Base-by-base conservation (phyloP, 139 green algal species). In the Choricystis sp. region DNA sequence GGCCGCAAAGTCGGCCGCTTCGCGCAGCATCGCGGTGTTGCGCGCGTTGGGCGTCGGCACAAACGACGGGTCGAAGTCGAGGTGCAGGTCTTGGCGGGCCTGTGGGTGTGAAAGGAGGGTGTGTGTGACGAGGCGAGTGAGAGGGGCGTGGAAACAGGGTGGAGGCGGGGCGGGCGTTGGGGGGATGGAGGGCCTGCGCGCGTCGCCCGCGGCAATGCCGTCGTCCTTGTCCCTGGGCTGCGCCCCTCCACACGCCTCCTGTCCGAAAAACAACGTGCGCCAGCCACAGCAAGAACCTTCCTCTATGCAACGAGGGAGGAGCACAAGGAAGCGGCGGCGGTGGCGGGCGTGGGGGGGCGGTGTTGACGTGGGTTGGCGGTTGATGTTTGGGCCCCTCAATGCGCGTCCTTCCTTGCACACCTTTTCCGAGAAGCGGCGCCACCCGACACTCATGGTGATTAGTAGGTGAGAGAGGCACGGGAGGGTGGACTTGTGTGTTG, bases 11-110 rank as follows among this genome's bases (percentile, higher is more conserved):
- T 87, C 74, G 3, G 75, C 81, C 19, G 86, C 84, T 65, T 94
- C 87, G 48, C 72, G 69, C 48, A 94, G 75, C 87, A 94, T 94
- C 28, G 79, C 74, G 63, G 90, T 83, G 71, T 92, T 92, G 21
- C 87, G 73, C 2, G 74, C 73, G 67, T 94, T 94, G 49, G 72
- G 77, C 0, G 87, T 94, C 4, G 74, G 60, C 58, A 74, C 59
- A 57, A 93, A 93, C 5, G 73, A 67, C 19, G 74, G 72, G 61
- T 84, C 79, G 22, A 69, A 60, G 9, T 64, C 71, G 4, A 87
- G 30, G 57, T 81, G 66, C 76, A 77, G 87, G 55, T 82, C 83
- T 56, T 88, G 81, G 28, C 67, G 72, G 26, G 69, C 75, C 75
- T 85, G 68, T 40, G 64, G 23, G 40, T 3, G 23, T 26, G 52